Evolutionary conservation across 352 stramenopile species (phyloP), one percentile per base, ranked within the genome.

Genomic region (Phytophthora gonapodyides): DNA sequence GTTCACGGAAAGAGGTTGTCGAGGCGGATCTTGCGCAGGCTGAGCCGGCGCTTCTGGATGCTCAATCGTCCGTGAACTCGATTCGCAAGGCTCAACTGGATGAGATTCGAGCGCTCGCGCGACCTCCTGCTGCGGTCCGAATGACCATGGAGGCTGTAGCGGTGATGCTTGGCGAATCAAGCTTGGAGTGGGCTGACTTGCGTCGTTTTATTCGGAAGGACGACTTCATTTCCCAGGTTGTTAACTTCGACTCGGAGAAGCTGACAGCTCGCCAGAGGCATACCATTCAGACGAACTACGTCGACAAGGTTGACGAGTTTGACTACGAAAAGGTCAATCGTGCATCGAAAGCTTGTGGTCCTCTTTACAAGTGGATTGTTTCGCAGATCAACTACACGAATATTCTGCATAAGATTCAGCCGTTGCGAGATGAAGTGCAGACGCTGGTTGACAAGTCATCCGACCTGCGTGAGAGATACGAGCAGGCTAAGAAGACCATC

Each of bases 51-150:
- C 82, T 99, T 38, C 62, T 98, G 43, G 94, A 96, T 58, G 98
- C 98, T 0, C 95, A 99, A 64, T 86, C 93, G 33, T 97, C 85
- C 51, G 98, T 99, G 45, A 96, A 98, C 60, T 98, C 93, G 38
- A 99, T 99, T 66, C 98, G 98, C 47, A 99, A 99, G 67, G 79
- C 91, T 15, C 97, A 99, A 74, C 84, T 99, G 19, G 98, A 99
- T 71, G 98, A 99, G 75, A 98, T 99, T 50, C 87, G 97, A 63
- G 93, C 96, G 15, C 79, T 99, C 11, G 90, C 89, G 10, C 91
- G 94, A 46, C 98, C 98, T 52, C 98, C 98, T 33, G 78, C 79
- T 43, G 97, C 97, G 52, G 97, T 99, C 24, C 94, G 98, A 45
- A 87, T 99, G 65, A 99, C 97, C 2, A 82, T 99, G 33, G 94